Evolutionary conservation across 2,329 filamentous ascomycete genomes (phyloP), one percentile per base, ranked within the genome.

Genomic region (Fusarium sp.): DNA sequence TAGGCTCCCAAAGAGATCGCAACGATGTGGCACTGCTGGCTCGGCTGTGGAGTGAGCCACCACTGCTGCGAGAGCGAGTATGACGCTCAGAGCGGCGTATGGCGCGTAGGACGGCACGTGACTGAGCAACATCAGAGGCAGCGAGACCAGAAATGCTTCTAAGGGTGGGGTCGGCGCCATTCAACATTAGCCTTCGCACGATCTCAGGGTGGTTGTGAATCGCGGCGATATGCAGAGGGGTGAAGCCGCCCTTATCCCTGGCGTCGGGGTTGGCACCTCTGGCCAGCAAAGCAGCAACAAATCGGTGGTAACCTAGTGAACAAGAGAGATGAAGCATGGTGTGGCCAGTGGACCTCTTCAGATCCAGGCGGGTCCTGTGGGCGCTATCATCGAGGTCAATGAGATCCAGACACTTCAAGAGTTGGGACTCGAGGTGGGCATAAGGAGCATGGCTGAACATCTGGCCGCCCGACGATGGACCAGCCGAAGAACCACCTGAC

Each of bases 311-410:
- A 7, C 93, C 93, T 14, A 94, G 81, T 10, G 91, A 91, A 71
- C 90, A 92, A 3, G 92, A 92, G 65, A 94, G 83, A 74, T 96
- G 93, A 65, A 97, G 85, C 85, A 97, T 91, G 2, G 92, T 94
- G 75, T 95, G 92, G 1, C 93, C 93, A 14, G 89, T 92, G 2
- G 87, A 80, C 67, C 82, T 80, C 71, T 85, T 86, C 51, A 91
- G 81, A 75, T 96, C 92, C 65, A 92, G 88, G 26, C 86, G 87
- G 15, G 91, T 87, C 71, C 86, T 85, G 65, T 91, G 85, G 6
- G 89, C 86, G 74, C 88, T 93, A 71, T 94, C 91, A 75, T 94
- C 91, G 26, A 94, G 83, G 76, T 95, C 92, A 73, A 94, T 91
- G 44, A 93, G 84, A 71, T 95, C 92, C n/a, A 96, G 83, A 60